Percentiles rank a stretch among this genome's conserved stretches.
phyloP scores from a whole-genome alignment of 2,329 filamentous ascomycete species.

The Dactylonectria macrodidyma region DNA sequence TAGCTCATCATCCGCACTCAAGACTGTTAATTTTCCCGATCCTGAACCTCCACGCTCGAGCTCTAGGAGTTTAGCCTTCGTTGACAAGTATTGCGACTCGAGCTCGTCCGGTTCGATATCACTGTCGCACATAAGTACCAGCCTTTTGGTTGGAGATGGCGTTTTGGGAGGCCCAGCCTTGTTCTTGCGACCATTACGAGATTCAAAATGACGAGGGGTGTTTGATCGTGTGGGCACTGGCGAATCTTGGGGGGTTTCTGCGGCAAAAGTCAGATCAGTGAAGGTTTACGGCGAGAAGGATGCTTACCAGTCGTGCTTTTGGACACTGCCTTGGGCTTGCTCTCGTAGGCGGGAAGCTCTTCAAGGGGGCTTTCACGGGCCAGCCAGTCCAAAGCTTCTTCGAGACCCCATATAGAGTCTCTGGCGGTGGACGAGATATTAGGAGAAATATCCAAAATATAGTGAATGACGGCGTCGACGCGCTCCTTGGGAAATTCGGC shows the following conservation, averaged over 20 bases:
- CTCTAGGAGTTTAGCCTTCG: conserved; percentile 78
- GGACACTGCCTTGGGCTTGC: conserved; percentile 51
- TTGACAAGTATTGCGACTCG: conserved; percentile 81
- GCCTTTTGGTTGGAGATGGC: conserved; percentile 57
- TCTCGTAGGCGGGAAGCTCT: conserved; percentile 81
- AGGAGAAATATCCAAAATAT: conserved; percentile 77
- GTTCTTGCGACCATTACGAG: conserved; percentile 45
- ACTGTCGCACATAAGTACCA: conserved; percentile 70
- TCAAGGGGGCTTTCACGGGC: conserved; percentile 80
- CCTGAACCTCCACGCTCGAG: conserved; percentile 61
- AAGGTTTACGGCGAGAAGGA: not conserved
- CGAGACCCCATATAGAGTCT: conserved; percentile 85
- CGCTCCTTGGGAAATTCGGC: conserved; percentile 77
- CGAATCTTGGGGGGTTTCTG: conserved; percentile 66
- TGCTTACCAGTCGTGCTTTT: conserved; percentile 56
- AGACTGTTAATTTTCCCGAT: conserved; percentile 38
- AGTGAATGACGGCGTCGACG: conserved; percentile 74
- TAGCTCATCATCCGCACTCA: conserved; percentile 52
- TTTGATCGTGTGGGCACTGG: conserved; percentile 65
- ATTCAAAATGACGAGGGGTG: conserved; percentile 60
- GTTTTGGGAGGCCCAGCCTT: conserved; percentile 54
- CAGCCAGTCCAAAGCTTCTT: conserved; percentile 92
- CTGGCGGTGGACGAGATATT: conserved; percentile 70
- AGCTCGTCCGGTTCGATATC: conserved; percentile 84
- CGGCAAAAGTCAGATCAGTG: conserved; percentile 25